Conservation (phyloP, 1,284 basidiomycete species). For the Exobasidium rhododendri region DNA sequence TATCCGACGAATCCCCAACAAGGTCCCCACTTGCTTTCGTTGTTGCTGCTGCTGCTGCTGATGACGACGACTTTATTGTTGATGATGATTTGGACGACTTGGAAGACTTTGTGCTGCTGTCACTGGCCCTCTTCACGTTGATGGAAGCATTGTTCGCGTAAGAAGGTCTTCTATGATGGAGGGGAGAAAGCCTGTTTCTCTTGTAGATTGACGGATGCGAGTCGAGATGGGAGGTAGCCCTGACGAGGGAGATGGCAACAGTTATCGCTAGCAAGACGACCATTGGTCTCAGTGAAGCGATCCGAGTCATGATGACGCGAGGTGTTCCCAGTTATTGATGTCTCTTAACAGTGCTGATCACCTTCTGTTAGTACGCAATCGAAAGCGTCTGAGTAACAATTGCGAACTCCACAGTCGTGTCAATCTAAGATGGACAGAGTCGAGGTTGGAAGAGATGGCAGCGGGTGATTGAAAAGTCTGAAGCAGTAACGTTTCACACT, state of each 20-base stretch:
- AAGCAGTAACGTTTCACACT: too few species aligned
- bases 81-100: background rate
- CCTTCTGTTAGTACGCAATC: too few species aligned
- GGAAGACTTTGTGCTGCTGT: background rate
- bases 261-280: background rate
- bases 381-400: too few species aligned
- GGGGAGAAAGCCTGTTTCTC: background rate
- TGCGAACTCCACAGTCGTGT: too few species aligned
- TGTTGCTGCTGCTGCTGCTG: background rate
- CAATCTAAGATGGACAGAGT: too few species aligned
- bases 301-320: background rate
- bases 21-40: background rate
- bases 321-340: too few species aligned
- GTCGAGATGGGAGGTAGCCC: background rate
- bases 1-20: constrained; percentile 7
- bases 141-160: too few species aligned
- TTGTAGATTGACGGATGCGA: background rate
- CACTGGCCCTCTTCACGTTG: too few species aligned
- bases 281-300: background rate
- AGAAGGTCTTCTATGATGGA: background rate
- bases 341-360: too few species aligned
- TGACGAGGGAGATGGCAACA: background rate
- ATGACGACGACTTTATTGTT: background rate
- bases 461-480: too few species aligned
- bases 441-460: too few species aligned